These are phyloP conservation scores for Pleurotus sapidus DNA, from an alignment of 768 basidiomycete species.

Conservation along the genomic window DNA sequence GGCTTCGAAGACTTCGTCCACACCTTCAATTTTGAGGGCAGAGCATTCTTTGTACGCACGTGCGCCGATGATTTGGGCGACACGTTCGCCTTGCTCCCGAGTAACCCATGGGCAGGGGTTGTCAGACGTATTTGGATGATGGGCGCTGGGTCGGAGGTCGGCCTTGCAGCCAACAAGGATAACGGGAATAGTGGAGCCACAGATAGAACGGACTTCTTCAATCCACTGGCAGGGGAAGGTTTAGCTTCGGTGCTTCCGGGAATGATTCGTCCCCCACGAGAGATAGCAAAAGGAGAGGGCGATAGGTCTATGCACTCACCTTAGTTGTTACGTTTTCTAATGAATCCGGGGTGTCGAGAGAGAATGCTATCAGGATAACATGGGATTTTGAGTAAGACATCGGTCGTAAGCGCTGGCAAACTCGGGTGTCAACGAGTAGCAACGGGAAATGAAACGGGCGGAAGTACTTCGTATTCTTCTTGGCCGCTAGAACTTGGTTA, in stretches of 20 bases:
- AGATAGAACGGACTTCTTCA: constrained; percentile 96
- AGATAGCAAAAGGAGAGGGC: constrained; percentile 3
- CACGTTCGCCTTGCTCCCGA: constrained; percentile 77
- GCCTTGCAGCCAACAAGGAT: constrained; percentile 96
- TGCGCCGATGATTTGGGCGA: constrained; percentile 83
- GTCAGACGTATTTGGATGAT: constrained; percentile 42
- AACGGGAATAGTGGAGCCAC: constrained; percentile 89
- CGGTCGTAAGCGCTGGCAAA: constrained; percentile 79
- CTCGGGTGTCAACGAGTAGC: constrained; percentile 9
- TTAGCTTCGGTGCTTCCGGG: constrained; percentile 6
- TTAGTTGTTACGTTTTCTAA: constrained; percentile 94
- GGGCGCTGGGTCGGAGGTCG: constrained; percentile 72
- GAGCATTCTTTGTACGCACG: constrained; percentile 95
- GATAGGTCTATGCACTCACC: constrained; percentile 37
- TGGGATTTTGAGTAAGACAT: constrained; percentile 98
- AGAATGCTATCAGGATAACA: constrained; percentile 96
- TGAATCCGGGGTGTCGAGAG: constrained; percentile 95
- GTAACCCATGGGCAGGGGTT: constrained; percentile 58
- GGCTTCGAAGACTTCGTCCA: constrained; percentile 96
- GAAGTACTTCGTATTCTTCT: constrained; percentile 91
- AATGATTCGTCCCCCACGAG: constrained; percentile 10
- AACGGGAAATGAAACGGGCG: constrained; percentile 8
- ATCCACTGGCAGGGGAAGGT: constrained; percentile 70
- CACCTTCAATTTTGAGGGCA: constrained; percentile 85
- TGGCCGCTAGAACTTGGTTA: constrained; percentile 63